A percentile compares a stretch with the other conserved stretches of the same genome.
These are phyloP conservation scores for Hanseniaspora nectarophila DNA, from an alignment of 805 yeast species.

Conservation along the genomic window DNA sequence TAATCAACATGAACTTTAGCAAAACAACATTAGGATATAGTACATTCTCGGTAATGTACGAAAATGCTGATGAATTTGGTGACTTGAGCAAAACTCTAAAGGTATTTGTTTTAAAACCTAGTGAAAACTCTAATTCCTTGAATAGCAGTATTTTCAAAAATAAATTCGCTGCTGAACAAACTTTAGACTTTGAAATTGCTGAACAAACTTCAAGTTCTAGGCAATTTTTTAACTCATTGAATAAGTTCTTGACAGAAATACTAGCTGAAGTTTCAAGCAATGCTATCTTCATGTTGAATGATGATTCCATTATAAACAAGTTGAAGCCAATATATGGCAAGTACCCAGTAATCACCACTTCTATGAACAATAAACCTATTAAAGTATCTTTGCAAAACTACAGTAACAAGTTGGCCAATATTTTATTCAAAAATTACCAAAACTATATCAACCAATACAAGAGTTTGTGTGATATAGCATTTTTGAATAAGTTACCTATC, in stretches of 20 bases:
- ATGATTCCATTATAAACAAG: neutral
- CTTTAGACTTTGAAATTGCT: neutral
- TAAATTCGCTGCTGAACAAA: neutral
- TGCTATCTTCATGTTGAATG: constrained; percentile 5
- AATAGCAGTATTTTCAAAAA: constrained; percentile 33
- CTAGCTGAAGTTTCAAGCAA: neutral
- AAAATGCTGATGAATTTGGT: constrained; percentile 40
- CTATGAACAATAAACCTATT: neutral
- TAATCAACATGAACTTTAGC: neutral
- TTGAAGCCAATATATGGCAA: neutral
- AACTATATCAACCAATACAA: neutral
- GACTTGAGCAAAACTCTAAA: constrained; percentile 43
- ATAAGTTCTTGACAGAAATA: neutral
- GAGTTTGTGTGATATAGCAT: constrained; percentile 2
- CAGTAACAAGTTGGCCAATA: neutral
- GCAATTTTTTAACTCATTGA: neutral
- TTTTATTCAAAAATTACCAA: neutral
- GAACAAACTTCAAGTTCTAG: constrained; percentile 1
- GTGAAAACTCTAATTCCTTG: constrained; percentile 28
- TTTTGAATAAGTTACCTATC: constrained; percentile 4
- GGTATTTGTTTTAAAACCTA: constrained; percentile 39
- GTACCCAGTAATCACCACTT: constrained; percentile 1
- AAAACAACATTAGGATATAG: constrained; percentile 56
- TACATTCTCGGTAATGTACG: constrained; percentile 48
- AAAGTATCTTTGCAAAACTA: constrained; percentile 10